Evolutionary conservation across 2,329 filamentous ascomycete species (phyloP).

Genomic region (Xylariomycetidae sp.): DNA sequence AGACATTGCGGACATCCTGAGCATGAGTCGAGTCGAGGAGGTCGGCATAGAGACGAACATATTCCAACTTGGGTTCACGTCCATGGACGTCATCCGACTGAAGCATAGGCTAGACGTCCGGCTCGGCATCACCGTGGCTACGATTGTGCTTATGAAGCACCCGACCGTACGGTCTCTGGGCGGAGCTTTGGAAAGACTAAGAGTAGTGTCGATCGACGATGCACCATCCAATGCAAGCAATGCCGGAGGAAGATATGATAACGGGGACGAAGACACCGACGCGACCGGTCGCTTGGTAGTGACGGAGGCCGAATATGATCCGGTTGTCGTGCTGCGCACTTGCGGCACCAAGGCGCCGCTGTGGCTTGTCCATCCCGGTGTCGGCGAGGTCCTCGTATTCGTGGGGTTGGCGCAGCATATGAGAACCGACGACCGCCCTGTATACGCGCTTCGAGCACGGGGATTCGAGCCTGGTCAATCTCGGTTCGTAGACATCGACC

Average conservation of each 20-base stretch:
- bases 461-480: slow-evolving; percentile 34
- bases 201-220: too few relatives aligned
- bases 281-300: too few relatives aligned
- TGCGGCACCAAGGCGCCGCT: slow-evolving; percentile 29
- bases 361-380: slow-evolving; percentile 35
- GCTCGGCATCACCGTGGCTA: background rate
- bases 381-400: slow-evolving; percentile 38
- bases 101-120: background rate
- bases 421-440: slow-evolving; percentile 30
- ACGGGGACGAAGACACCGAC: too few relatives aligned
- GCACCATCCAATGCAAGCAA: too few relatives aligned
- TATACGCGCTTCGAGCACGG: slow-evolving; percentile 40
- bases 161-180: too few relatives aligned
- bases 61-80: too few relatives aligned
- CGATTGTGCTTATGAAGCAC: too few relatives aligned
- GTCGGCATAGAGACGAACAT: background rate
- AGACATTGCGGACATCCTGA: background rate
- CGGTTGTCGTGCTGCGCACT: slow-evolving; percentile 24
- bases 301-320: slow-evolving; percentile 3
- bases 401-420: slow-evolving; percentile 32
- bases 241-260: too few relatives aligned
- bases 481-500: slow-evolving; percentile 31
- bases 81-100: too few relatives aligned
- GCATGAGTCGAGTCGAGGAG: background rate
- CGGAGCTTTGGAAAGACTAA: too few relatives aligned